Base-by-base conservation (phyloP, 2,329 filamentous ascomycete genomes). In the Apiospora pterosperma region DNA sequence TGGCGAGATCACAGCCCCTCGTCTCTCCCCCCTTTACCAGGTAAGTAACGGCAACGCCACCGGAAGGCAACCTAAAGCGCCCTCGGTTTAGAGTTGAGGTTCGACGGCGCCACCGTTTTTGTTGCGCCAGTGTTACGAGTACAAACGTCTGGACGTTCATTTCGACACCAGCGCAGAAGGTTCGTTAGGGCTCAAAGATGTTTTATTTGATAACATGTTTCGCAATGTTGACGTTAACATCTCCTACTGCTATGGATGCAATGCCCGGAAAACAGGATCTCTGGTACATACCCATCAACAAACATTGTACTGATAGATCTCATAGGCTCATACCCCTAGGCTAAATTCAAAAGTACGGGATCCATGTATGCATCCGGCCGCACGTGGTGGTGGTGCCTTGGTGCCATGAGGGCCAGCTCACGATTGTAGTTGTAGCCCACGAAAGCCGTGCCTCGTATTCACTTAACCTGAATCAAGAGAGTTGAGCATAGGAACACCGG, bases 111-210 rank as follows among this genome's bases (percentile, higher is more conserved):
- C 28, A 10, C 48, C 48, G 48, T 28, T 34, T 8, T 28, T 34
- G 48, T 55, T 55, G 48, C 48, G 48, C 48, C 48, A 34, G 48
- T 55, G 48, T 55, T 55, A 55, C 48, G 48, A 55, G 48, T 55
- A 55, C 48, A 55, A 55, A 34, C 25, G 25, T n/a, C 48, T 28
- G 34, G 34, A 34, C 25, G 25, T n/a, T 28, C 31, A 55, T 55
- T 55, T 55, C 28, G 48, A 55, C 28, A 55, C 25, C 48, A 55
- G 34, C 28, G 28, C 14, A 25, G 25, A 55, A 55, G 28, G 48
- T 55, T 55, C 48, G 21, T 52, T 55, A 34, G 48, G 19, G 48
- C 48, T 55, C 28, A n/a, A 34, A 31, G 10, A n/a, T 55, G 48
- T 55, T 55, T 55, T 21, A 55, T 55, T 55, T n/a, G 48, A 34